These are phyloP conservation scores for Candida quercuum DNA, from an alignment of 805 yeast species.

Conservation along the genomic window DNA sequence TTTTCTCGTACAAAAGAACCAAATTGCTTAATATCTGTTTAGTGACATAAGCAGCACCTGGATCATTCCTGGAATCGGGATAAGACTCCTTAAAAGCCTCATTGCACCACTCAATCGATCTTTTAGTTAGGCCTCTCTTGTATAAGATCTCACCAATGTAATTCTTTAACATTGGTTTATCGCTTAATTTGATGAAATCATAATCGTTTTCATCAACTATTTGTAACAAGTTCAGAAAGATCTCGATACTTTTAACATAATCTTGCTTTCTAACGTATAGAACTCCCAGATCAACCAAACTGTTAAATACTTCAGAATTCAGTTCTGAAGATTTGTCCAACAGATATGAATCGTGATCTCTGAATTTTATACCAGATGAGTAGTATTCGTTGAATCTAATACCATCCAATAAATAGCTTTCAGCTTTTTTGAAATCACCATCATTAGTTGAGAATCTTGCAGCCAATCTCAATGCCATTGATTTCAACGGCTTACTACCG, in stretches of 20 bases:
- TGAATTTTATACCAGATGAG: conserved; percentile 14
- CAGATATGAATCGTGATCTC: conserved; percentile 13
- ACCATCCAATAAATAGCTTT: conserved; percentile 25
- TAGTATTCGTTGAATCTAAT: conserved; percentile 21
- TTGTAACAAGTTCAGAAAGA: conserved; percentile 27
- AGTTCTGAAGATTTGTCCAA: conserved; percentile 10
- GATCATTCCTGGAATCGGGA: conserved; percentile 25
- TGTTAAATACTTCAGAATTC: conserved; percentile 18
- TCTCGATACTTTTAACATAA: conserved; percentile 25
- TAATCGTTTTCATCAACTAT: conserved; percentile 5
- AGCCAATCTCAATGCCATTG: conserved; percentile 29
- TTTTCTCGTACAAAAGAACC: conserved; percentile 10
- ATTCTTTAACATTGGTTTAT: conserved; percentile 33
- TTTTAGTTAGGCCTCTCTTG: conserved; percentile 25
- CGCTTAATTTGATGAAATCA: conserved; percentile 1
- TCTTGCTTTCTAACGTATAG: conserved; percentile 16
- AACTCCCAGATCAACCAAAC: conserved; percentile 22
- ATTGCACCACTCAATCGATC: conserved; percentile 37
- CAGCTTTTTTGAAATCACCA: conserved; percentile 22
- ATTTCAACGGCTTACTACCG: conserved; percentile 18
- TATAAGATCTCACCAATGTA: conserved; percentile 40
- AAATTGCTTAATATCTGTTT: conserved; percentile 32
- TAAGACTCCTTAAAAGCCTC: conserved; percentile 31
- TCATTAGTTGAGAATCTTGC: conserved; percentile 26
- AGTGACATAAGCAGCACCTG: conserved; percentile 33